These are phyloP conservation scores for Curvularia sp. DNA, from an alignment of 2,329 filamentous ascomycete genomes.

Conservation along the genomic window DNA sequence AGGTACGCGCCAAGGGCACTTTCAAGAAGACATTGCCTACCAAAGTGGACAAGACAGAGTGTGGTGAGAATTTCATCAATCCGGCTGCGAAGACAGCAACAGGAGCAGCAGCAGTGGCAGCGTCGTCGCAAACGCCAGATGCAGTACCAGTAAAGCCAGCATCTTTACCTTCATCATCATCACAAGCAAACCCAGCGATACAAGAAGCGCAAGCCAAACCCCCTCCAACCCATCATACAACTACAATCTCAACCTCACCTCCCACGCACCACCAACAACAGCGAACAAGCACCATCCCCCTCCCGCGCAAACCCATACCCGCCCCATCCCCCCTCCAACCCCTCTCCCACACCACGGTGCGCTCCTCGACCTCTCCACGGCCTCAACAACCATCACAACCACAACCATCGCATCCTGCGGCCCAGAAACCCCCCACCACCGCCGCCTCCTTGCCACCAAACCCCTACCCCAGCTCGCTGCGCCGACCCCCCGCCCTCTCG, in stretches of 20 bases:
- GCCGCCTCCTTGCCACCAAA: neutral
- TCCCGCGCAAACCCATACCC: slow-evolving; percentile 28
- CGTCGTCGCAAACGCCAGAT: too few relatives aligned
- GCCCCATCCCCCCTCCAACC: slow-evolving; percentile 20
- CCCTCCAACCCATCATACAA: neutral
- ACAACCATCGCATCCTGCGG: too few relatives aligned
- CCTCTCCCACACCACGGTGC: slow-evolving; percentile 7
- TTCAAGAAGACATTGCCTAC: slow-evolving; percentile 20
- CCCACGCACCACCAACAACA: slow-evolving; percentile 8
- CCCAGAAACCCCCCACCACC: slow-evolving; percentile 6
- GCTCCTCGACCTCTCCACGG: slow-evolving; percentile 3
- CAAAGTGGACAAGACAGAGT: neutral
- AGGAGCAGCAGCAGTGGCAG: slow-evolving; percentile 1
- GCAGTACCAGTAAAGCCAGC: slow-evolving; percentile 17
- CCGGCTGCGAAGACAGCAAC: neutral
- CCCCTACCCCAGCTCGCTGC: slow-evolving; percentile 1
- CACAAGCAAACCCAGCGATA: neutral
- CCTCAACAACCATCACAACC: slow-evolving; percentile 15
- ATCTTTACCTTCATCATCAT: slow-evolving; percentile 10
- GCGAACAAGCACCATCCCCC: slow-evolving; percentile 34
- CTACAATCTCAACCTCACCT: neutral
- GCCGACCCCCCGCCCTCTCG: neutral
- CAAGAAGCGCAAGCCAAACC: neutral
- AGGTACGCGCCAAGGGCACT: slow-evolving; percentile 38
- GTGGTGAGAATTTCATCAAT: too few relatives aligned